Base-by-base conservation (phyloP, 2,329 filamentous ascomycete species). In the Gnomoniopsis smithogilvyi region DNA sequence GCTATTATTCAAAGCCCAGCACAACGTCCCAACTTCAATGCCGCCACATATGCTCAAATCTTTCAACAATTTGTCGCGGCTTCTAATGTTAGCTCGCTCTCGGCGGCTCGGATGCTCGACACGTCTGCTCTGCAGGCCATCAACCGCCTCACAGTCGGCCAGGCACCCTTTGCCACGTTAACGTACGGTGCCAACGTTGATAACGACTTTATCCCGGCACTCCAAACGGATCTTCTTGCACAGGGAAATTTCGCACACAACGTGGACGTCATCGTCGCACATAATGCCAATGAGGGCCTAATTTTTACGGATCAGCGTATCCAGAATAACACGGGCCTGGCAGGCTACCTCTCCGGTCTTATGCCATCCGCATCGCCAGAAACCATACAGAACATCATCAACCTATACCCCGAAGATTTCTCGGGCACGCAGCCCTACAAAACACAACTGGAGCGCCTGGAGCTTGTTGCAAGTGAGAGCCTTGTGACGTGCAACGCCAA, bases 1-100 rank as follows among this genome's bases (percentile, higher is more conserved):
- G 70, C 68, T 36, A 69, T 74, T 19, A 50, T 73, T 10, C 69
- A 73, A 50, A 71, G 68, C 2, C 70, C 72, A 2, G 70, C 70
- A 11, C 73, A 33, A 33, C 36, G 33, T 17, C 50, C 50, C 30
- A 52, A 24, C n/a, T 38, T 24, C 21, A 21, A 34, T 12, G 11
- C 34, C 12, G 19, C 22, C 11, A 24, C 15, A 26, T 38, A 52
- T 6, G 50, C 22, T n/a, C 50, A 52, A 21, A 36, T 17, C 7
- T 6, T 26, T 8, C n/a, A 26, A 6, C 21, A 52, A 11, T 36
- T 52, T 26, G 2, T 52, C 19, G 15, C 33, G 24, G 36, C 22
- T 12, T 26, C 33, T 21, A 52, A 52, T 12, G 33, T 52, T 22
- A 38, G 8, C 38, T 38, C 19, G 21, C 10, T 52, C 2, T 3